A percentile compares a stretch with the other conserved stretches of the same genome.
Evolutionary conservation across 2,329 filamentous ascomycete species (phyloP).

Genomic region (Didymella keratinophila): DNA sequence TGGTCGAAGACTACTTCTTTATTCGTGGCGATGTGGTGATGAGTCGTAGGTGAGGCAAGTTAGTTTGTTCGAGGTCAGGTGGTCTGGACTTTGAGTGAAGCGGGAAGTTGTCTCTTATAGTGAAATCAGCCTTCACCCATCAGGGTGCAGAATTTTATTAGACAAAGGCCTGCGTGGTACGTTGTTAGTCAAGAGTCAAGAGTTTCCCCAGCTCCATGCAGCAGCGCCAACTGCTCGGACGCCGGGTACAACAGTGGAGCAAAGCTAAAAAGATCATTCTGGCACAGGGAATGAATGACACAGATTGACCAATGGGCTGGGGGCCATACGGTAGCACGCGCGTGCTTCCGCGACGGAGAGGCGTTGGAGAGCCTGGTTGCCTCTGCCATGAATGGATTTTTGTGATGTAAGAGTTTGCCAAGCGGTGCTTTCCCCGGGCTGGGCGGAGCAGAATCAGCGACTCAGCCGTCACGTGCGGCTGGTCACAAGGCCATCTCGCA

Average conservation of each 20-base stretch:
- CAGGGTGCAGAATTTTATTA: conserved; percentile 37
- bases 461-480: conserved; percentile 27
- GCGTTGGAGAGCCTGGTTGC: conserved; percentile 30
- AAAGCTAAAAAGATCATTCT: conserved; percentile 32
- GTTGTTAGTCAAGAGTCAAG: conserved; percentile 44
- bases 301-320: conserved; percentile 22
- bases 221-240: conserved; percentile 39
- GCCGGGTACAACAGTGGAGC: conserved; percentile 34
- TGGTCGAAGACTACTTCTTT: conserved; percentile 13
- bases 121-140: conserved; percentile 13
- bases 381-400: conserved; percentile 27
- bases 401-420: conserved; percentile 39
- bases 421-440: conserved; percentile 22
- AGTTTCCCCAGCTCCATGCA: conserved; percentile 36
- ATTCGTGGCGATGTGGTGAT: conserved; percentile 13
- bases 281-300: conserved; percentile 33
- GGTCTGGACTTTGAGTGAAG: conserved; percentile 17
- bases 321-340: conserved; percentile 23
- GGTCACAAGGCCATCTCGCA: conserved; percentile 31
- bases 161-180: conserved; percentile 41
- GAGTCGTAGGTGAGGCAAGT: conserved; percentile 18
- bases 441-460: conserved; percentile 26
- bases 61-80: conserved; percentile 26
- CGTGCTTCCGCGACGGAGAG: conserved; percentile 32
- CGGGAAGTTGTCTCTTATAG: conserved; percentile 40